phyloP scores from a whole-genome alignment of 2,329 filamentous ascomycete genomes.

The Sporothrix protearum region DNA sequence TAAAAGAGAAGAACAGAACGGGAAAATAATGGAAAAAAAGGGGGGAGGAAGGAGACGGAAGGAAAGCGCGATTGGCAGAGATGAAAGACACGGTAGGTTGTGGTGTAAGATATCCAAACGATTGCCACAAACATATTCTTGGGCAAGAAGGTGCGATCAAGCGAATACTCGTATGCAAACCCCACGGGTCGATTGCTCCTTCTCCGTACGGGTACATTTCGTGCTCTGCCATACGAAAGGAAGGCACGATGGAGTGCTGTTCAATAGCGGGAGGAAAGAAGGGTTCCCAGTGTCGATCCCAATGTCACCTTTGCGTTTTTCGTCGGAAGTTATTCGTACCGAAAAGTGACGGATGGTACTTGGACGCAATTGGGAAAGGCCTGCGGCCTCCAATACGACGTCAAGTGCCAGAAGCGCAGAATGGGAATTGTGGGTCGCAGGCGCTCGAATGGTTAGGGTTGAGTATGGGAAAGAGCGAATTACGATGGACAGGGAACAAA shows the following conservation, averaged over 20 bases:
- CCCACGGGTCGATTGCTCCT: not conserved
- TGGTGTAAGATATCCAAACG: too few relatives aligned
- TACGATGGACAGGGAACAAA: not conserved
- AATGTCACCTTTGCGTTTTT: constrained; percentile 14
- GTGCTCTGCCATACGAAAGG: not conserved
- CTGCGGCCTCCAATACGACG: not conserved
- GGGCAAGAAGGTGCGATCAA: not conserved
- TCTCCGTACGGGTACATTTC: not conserved
- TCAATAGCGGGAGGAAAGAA: constrained; percentile 1
- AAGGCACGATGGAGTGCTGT: constrained; percentile 13
- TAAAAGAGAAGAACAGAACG: not conserved
- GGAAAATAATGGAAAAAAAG: not conserved
- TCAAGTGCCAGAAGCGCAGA: not conserved
- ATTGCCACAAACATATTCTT: not conserved
- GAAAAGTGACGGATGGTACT: not conserved
- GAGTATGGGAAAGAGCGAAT: constrained; percentile 3
- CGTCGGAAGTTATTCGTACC: not conserved
- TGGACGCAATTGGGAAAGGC: not conserved
- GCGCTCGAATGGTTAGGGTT: not conserved
- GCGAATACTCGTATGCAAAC: not conserved
- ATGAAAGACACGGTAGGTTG: not conserved
- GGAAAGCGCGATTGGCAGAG: not conserved
- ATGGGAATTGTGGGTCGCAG: not conserved
- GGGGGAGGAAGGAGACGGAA: not conserved
- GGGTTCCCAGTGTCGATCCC: constrained; percentile 11